Evolutionary conservation across 768 basidiomycete genomes (phyloP), one percentile per base, ranked within the genome.

Genomic region (Hericium alpestre): DNA sequence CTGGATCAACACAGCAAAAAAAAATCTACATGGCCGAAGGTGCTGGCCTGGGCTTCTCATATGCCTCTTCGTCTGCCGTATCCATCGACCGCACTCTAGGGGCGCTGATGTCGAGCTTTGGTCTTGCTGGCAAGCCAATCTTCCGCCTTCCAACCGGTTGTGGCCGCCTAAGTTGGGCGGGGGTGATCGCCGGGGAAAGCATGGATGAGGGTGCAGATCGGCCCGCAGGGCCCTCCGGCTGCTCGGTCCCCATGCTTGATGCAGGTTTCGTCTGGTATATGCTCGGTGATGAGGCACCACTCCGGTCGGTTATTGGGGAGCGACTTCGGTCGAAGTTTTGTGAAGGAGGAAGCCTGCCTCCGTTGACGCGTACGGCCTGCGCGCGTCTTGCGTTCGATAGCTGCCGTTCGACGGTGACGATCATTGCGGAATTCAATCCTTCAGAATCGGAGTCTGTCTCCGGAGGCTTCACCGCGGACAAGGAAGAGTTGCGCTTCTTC

Each of bases 11-110:
- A 32, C 32, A 32, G 6, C 32, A 32, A 32, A 32, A 8, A 32
- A 32, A 32, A 8, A 32, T 32, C 32, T 32, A 32, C 32, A 9
- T 32, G 32, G 32, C 32, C 38, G 25, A 20, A 20, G 76, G 78
- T 32, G 78, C 72, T 20, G 76, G 73, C 60, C 79, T 66, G 53
- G 74, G 76, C 51, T 72, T 69, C 56, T 77, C 74, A 61, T 68
- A 71, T 40, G 58, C 46, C 43, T 20, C 22, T 12, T 32, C 16
- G 38, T n/a, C 38, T 15, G 47, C 13, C 3, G 13, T 12, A 12
- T 46, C 46, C 49, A 22, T 18, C 18, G 56, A 43, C 56, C 27
- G 25, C 18, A n/a, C n/a, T 15, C 16, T 50, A 2, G 55, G 46
- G 9, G 16, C 52, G n/a, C 52, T 39, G 52, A 53, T 53, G 32